These are phyloP conservation scores for Tulasnella sp. DNA, from an alignment of 768 basidiomycete species.

Conservation along the genomic window DNA sequence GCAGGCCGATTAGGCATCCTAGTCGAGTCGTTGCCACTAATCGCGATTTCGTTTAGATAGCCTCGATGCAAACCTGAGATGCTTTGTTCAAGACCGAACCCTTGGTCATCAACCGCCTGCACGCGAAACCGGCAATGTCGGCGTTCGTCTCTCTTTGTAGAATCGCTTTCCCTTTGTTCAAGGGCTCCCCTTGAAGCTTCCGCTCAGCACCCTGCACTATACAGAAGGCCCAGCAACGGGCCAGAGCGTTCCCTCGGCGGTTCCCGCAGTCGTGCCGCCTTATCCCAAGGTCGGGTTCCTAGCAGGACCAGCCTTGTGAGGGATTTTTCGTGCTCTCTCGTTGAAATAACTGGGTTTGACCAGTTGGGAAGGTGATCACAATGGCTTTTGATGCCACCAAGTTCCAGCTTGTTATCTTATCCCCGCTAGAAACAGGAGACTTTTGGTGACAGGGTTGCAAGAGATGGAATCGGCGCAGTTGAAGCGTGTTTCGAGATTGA, in stretches of 20 bases:
- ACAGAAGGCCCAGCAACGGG: background rate
- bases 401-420: background rate
- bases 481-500: background rate
- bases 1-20: background rate
- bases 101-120: background rate
- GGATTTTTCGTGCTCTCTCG: background rate
- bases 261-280: background rate
- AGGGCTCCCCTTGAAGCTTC: background rate
- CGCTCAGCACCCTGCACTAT: background rate
- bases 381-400: background rate
- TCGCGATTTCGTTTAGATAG: background rate
- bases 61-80: background rate
- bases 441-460: background rate
- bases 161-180: background rate
- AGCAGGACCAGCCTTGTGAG: background rate
- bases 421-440: background rate
- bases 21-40: background rate
- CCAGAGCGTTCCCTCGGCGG: background rate
- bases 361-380: background rate
- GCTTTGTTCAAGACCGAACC: background rate
- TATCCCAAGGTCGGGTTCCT: background rate
- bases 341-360: background rate
- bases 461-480: background rate
- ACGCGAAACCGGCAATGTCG: background rate
- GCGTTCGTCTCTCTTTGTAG: background rate